phyloP scores from a whole-genome alignment of 352 stramenopile species.

The Globisporangium megalacanthum region DNA sequence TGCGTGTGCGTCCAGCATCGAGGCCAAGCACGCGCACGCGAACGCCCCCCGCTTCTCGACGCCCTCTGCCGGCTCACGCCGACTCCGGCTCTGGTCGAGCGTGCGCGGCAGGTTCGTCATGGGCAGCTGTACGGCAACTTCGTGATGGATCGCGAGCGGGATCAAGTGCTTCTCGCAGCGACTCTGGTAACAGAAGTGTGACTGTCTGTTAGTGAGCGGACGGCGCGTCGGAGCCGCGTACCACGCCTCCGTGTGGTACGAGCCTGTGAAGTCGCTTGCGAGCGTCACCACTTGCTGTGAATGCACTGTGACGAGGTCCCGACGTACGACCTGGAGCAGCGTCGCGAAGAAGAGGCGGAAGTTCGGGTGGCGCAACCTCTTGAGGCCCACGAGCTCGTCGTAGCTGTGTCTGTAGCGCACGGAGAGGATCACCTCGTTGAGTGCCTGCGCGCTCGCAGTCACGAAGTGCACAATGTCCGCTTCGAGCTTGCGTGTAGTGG shows the following conservation, averaged over 20 bases:
- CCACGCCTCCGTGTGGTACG: conserved; percentile 51
- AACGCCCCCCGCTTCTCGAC: conserved; percentile 53
- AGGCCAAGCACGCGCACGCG: conserved; percentile 46
- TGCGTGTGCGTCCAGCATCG: conserved; percentile 46
- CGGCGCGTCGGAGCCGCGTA: conserved; percentile 28
- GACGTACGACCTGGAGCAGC: conserved; percentile 37
- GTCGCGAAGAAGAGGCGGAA: conserved; percentile 29
- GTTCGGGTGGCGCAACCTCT: conserved; percentile 27
- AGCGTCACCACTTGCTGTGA: conserved; percentile 66
- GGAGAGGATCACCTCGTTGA: conserved; percentile 30
- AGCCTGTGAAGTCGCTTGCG: conserved; percentile 55
- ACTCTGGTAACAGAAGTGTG: conserved; percentile 58
- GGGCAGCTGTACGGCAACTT: conserved; percentile 35
- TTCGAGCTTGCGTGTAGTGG: conserved; percentile 31
- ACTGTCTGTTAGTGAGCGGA: conserved; percentile 13
- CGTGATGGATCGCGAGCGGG: conserved; percentile 40
- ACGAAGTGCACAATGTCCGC: conserved; percentile 53
- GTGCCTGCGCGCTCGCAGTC: conserved; percentile 15
- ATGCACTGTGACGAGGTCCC: conserved; percentile 44
- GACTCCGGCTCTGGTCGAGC: conserved; percentile 44
- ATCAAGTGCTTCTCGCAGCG: conserved; percentile 32
- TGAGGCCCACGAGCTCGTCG: conserved; percentile 35
- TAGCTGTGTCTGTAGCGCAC: conserved; percentile 39
- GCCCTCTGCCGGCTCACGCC: conserved; percentile 30
- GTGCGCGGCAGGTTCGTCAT: conserved; percentile 76